Evolutionary conservation across 805 yeast species (phyloP), one percentile per base, ranked within the genome.

Genomic region (Lachancea meyersii): DNA sequence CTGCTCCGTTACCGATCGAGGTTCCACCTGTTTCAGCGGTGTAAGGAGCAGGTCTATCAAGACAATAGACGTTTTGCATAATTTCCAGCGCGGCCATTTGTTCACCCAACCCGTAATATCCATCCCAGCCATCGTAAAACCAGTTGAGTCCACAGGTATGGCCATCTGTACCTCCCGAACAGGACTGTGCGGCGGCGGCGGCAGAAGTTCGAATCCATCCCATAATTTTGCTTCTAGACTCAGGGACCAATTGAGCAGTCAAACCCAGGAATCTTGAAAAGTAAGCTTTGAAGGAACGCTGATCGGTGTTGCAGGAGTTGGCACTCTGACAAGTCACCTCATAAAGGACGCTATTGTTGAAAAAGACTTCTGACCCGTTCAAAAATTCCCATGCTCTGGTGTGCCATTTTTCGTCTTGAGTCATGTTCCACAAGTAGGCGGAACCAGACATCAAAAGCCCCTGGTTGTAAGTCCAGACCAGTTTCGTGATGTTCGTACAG

Each of bases 201-300:
- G 87, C 86, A 6, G 85, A 78, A 21, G 64, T 55, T 19, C 65
- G 60, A 17, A 75, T 46, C 51, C 64, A 61, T 8, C 46, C 51
- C 47, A 64, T 62, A 35, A 67, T 60, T 8, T 51, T 45, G 20
- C 50, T 49, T 48, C 65, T 52, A 1, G 69, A 54, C 49, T 67
- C 68, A 4, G 95, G 95, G 1, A 77, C 82, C 61, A 91, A 64
- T 38, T 76, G 71, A 0, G 91, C 79, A 1, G 95, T 82, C 41
- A 77, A 65, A 1, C 88, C 93, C 59, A 89, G 62, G 60, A 80
- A 80, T 44, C 96, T 70, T 1, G 87, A 60, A 52, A 86, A 73
- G 53, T 82, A 84, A 1, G 95, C 95, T 68, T 85, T 86, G 73
- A 91, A 89, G n/a, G 93, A 79, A 46, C 95, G 73, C 70, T 89